Evolutionary conservation across 345 rosid genomes (phyloP).

Genomic region (Angophora floribunda): DNA sequence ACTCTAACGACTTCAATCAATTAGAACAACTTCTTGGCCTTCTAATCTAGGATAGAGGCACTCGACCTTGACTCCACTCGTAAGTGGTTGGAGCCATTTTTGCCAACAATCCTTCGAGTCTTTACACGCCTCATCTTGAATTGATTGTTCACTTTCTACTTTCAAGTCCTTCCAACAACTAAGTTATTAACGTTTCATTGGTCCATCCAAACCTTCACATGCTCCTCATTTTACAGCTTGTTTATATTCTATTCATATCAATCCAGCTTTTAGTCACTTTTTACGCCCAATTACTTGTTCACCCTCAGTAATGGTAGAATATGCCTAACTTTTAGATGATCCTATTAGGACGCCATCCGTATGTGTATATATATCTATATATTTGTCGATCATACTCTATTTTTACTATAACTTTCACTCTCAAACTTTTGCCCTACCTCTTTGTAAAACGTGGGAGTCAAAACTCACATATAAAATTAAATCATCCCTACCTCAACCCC

Average conservation of each 20-base stretch:
- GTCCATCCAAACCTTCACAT: not conserved
- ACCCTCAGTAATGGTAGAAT: not conserved
- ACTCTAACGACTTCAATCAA: not conserved
- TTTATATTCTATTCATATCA: not conserved
- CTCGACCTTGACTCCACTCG: not conserved
- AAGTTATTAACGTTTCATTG: not conserved
- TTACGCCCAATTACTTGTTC: not conserved
- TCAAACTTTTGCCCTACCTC: no score
- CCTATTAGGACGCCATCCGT: not conserved
- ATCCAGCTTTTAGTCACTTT: not conserved
- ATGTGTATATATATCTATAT: no score
- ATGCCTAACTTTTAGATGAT: not conserved
- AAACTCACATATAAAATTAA: no score
- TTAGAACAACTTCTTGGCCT: not conserved
- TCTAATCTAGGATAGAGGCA: not conserved
- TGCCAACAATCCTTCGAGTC: not conserved
- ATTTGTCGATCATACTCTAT: no score
- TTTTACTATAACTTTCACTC: no score
- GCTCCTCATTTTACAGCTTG: not conserved
- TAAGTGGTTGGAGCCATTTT: not conserved
- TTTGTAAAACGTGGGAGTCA: no score
- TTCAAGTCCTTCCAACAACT: not conserved
- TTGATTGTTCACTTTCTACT: not conserved
- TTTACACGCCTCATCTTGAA: not conserved
- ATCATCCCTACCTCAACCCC: no score